A percentile compares a stretch with the other conserved stretches of the same genome.
Evolutionary conservation across 495 filamentous ascomycete species (phyloP).

Genomic region (Penicillium antarcticum): DNA sequence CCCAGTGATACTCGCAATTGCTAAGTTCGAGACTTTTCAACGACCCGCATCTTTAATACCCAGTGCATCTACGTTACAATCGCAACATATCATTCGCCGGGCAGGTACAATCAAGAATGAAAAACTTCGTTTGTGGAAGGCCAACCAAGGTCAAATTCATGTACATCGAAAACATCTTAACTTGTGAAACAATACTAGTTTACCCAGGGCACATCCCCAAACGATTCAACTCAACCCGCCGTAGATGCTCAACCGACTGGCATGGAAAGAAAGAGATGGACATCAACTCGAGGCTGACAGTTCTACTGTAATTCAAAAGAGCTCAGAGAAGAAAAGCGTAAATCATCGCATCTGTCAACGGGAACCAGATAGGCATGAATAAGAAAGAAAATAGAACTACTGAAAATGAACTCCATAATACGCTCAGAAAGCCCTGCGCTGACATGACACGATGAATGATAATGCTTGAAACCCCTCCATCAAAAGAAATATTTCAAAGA

Average conservation of each 20-base stretch:
- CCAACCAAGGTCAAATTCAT: neutral
- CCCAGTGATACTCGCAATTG: neutral
- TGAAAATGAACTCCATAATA: slow-evolving; percentile 10
- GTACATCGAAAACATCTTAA: neutral
- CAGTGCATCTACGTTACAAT: neutral
- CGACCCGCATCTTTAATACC: neutral
- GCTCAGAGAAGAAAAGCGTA: neutral
- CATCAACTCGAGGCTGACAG: neutral
- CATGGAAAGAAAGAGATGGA: neutral
- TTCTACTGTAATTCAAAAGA: neutral
- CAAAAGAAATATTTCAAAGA: slow-evolving; percentile 1
- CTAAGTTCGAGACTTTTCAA: neutral
- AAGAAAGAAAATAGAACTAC: slow-evolving; percentile 2
- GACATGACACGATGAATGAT: slow-evolving; percentile 12
- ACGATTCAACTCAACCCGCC: neutral
- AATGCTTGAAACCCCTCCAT: slow-evolving; percentile 2
- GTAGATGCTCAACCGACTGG: neutral
- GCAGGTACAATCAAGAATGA: neutral
- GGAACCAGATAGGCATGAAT: slow-evolving; percentile 5
- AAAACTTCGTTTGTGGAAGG: neutral
- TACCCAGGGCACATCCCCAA: neutral
- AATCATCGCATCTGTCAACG: neutral
- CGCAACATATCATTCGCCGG: neutral
- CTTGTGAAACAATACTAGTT: neutral
- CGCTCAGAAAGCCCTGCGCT: slow-evolving; percentile 10